Evolutionary conservation across 352 stramenopile genomes (phyloP).

Genomic region (Globisporangium parvum): DNA sequence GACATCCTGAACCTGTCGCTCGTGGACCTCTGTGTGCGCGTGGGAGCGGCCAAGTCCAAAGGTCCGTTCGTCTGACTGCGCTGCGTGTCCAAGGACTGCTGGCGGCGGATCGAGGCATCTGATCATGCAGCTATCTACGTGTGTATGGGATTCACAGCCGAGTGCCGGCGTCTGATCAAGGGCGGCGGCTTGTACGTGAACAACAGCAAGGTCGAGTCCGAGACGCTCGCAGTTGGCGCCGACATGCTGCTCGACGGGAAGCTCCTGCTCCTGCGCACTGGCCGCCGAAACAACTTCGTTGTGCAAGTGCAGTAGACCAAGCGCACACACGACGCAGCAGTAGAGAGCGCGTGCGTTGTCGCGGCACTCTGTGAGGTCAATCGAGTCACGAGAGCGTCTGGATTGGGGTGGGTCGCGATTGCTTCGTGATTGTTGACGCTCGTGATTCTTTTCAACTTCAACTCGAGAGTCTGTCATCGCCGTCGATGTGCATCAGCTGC

Average conservation of each 20-base stretch:
- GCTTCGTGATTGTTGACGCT: slow-evolving; percentile 1
- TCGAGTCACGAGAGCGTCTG: not conserved
- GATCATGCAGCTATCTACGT: not conserved
- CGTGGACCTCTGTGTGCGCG: slow-evolving; percentile 88
- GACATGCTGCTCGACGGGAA: slow-evolving; percentile 61
- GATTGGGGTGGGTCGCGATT: not conserved
- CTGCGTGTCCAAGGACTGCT: not conserved
- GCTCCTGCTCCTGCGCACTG: slow-evolving; percentile 61
- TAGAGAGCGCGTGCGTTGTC: too few species aligned
- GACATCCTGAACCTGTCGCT: slow-evolving; percentile 74
- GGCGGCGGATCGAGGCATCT: not conserved
- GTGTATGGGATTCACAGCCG: slow-evolving; percentile 43
- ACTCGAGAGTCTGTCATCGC: not conserved
- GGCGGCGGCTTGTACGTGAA: slow-evolving; percentile 94
- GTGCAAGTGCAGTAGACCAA: slow-evolving; percentile 38
- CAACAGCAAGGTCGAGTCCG: slow-evolving; percentile 73
- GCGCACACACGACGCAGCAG: too few species aligned
- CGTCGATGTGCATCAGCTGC: too few species aligned
- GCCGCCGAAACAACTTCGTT: slow-evolving; percentile 80
- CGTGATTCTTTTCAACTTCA: slow-evolving; percentile 4
- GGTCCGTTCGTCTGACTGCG: slow-evolving; percentile 20
- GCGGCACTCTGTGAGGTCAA: too few species aligned
- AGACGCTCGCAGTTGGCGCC: slow-evolving; percentile 25
- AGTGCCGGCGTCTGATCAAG: slow-evolving; percentile 94
- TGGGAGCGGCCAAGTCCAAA: slow-evolving; percentile 91